Conservation (phyloP, 2,329 filamentous ascomycete species). For the Cladophialophora carrionii region DNA sequence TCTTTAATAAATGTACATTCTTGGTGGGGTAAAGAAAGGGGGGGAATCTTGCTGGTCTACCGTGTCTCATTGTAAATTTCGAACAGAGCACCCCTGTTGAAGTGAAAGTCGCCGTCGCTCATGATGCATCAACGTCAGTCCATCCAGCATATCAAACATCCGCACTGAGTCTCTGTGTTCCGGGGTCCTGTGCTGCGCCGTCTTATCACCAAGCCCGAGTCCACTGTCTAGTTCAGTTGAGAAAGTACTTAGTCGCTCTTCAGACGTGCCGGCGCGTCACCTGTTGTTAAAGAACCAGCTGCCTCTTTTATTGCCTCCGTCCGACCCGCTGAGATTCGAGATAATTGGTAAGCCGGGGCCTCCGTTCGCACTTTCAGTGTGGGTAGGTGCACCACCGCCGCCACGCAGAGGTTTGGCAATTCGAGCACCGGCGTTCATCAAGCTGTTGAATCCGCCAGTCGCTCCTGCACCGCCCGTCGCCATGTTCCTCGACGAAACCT, state of each 20-base stretch:
- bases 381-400: constrained; percentile 47
- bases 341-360: constrained; percentile 42
- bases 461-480: constrained; percentile 60
- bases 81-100: not conserved
- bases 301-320: constrained; percentile 69
- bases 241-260: not conserved
- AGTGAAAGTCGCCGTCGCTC: constrained; percentile 19
- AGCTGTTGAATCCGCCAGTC: constrained; percentile 58
- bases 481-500: constrained; percentile 86
- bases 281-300: constrained; percentile 54
- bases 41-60: not conserved
- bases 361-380: constrained; percentile 42
- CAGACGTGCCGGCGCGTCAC: constrained; percentile 7
- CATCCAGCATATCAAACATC: constrained; percentile 17
- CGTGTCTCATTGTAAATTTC: not conserved
- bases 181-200: not conserved
- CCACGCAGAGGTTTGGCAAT: constrained; percentile 69
- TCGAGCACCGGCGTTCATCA: constrained; percentile 50
- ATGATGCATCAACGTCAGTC: constrained; percentile 27
- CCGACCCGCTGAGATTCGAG: constrained; percentile 66
- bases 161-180: not conserved
- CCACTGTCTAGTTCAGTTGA: not conserved
- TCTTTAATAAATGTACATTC: not conserved
- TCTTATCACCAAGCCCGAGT: not conserved
- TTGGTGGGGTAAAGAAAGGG: not conserved